A percentile compares a stretch with the other conserved stretches of the same genome.
phyloP scores from a whole-genome alignment of 208 protist species.

The Wallacemonas sp. region DNA sequence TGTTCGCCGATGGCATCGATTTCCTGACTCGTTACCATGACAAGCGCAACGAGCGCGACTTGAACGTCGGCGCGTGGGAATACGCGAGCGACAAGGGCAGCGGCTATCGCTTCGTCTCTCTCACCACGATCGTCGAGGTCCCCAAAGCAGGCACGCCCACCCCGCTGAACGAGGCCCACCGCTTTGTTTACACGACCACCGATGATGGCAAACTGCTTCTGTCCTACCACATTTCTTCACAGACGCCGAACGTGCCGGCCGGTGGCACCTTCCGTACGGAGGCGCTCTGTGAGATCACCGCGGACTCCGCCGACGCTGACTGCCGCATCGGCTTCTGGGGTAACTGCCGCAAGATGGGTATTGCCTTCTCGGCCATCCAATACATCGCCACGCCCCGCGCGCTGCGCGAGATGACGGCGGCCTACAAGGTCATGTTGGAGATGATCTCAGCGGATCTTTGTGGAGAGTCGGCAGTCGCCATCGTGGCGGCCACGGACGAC shows the following conservation, averaged over 20 bases:
- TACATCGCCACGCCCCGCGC: constrained; percentile 68
- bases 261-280: constrained; percentile 77
- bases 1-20: constrained; percentile 61
- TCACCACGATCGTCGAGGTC: constrained; percentile 63
- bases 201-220: constrained; percentile 43
- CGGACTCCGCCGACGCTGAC: constrained; percentile 37
- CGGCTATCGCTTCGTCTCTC: constrained; percentile 62
- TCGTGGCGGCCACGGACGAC: constrained; percentile 12
- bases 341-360: constrained; percentile 75
- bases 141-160: constrained; percentile 59
- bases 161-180: constrained; percentile 73
- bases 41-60: constrained; percentile 56
- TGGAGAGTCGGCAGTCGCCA: constrained; percentile 15
- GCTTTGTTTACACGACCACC: constrained; percentile 59
- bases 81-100: constrained; percentile 70
- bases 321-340: constrained; percentile 69
- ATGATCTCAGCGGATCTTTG: constrained; percentile 73
- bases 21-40: constrained; percentile 79
- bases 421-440: constrained; percentile 72
- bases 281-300: constrained; percentile 69
- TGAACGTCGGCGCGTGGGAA: constrained; percentile 62
- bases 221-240: constrained; percentile 80
- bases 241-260: constrained; percentile 68
- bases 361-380: constrained; percentile 64
- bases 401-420: constrained; percentile 73